Base-by-base conservation (phyloP, 1,284 basidiomycete species). In the Sporisorium sorghi region DNA sequence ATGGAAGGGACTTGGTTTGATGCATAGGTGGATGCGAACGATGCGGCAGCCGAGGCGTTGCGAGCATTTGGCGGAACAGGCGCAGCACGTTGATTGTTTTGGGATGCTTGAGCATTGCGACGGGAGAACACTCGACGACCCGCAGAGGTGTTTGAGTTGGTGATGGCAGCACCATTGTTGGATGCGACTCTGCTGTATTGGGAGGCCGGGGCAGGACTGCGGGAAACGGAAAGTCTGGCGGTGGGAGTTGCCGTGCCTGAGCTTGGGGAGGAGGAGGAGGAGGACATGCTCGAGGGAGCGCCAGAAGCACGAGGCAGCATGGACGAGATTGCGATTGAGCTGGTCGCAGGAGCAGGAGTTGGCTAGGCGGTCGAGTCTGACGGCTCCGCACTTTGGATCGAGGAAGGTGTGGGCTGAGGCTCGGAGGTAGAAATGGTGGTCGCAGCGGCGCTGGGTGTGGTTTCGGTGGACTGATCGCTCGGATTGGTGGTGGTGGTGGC, bases 221-320 rank as follows among this genome's bases (percentile, higher is more conserved):
- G 26, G 1, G 28, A 9, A 17, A 43, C 6, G 8, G 26, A 23
- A 11, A 12, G 2, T 26, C 60, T 39, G 24, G 14, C 23, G 10
- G 44, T 53, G 15, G 67, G 61, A 12, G 61, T 70, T 9, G 58
- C 58, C 5, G 61, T 50, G 5, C 61, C 67, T 0, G 67, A 70
- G 54, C 54, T 57, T 3, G 67, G 30, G 2, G 66, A 57, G 1
- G 68, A 70, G 7, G 67, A 37, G 2, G 66, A 57, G 1, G 68
- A 70, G 35, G 66, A 57, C 0, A 61, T 64, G 42, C 15, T 43
- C 0, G 67, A 54, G 17, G 58, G 30, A 19, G 32, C 10, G 12
- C 62, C 35, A n/a, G 58, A 59, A 11, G 58, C 51, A 24, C 70
- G 63, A 11, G 70, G 70, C 11, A 73, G 59, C 59, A 73, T 51